Evolutionary conservation across 2,329 filamentous ascomycete genomes (phyloP).

Genomic region (Epichloe typhina): DNA sequence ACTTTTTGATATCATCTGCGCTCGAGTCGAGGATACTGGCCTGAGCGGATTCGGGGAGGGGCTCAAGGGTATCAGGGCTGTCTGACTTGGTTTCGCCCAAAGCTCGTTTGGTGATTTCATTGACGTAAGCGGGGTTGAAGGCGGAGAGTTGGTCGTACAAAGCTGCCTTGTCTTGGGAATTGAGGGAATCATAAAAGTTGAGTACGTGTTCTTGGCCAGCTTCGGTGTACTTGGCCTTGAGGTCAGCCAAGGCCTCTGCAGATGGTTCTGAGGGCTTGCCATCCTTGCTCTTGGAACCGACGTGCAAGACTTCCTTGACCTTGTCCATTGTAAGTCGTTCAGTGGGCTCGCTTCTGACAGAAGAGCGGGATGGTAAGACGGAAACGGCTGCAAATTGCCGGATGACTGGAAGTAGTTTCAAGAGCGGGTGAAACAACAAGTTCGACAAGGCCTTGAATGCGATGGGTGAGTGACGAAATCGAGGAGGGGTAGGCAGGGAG

Average conservation of each 20-base stretch:
- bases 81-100: constrained; percentile 62
- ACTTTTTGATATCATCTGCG: constrained; percentile 61
- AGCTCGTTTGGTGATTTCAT: constrained; percentile 69
- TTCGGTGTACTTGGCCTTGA: constrained; percentile 62
- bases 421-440: no score
- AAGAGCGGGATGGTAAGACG: no score
- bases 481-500: no score
- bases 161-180: constrained; percentile 55
- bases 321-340: constrained; percentile 24
- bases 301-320: constrained; percentile 29
- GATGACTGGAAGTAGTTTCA: no score
- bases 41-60: constrained; percentile 71
- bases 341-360: background rate
- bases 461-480: no score
- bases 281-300: constrained; percentile 18
- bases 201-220: constrained; percentile 71
- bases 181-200: constrained; percentile 69
- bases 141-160: constrained; percentile 71
- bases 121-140: constrained; percentile 80
- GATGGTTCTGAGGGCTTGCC: constrained; percentile 39
- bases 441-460: no score
- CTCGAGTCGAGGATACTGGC: constrained; percentile 88
- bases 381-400: no score
- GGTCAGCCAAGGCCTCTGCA: constrained; percentile 49
- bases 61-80: constrained; percentile 53